Evolutionary conservation across 2,329 filamentous ascomycete species (phyloP), one percentile per base, ranked within the genome.

Genomic region (Aspergillus luchuensis): DNA sequence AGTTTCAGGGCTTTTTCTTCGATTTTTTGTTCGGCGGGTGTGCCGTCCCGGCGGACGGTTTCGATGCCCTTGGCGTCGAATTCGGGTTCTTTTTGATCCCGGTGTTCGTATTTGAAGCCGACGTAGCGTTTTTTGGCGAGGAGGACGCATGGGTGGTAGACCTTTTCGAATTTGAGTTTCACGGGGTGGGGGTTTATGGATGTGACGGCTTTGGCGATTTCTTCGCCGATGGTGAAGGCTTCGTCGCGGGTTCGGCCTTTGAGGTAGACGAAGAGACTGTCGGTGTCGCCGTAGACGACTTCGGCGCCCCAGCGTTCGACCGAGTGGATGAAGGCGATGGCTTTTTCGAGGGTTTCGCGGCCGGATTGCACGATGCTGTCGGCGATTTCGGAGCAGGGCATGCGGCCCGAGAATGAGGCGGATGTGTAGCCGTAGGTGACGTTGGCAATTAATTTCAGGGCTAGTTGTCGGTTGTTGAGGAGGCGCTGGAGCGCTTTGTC

Each of bases 61-160:
- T 99, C 96, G 65, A 98, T 99, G 30, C 96, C 95, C 76, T 99
- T 99, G 59, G 95, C 96, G 73, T 99, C 96, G 66, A 98, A 98
- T 1, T 96, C 91, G 0, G 95, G 94, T 66, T 88, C 87, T 8
- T 75, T 80, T 72, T 99, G 95, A 15, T 84, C 81, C 39, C 85
- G 85, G 66, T 83, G 86, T 72, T 99, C 95, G 78, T 96, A 99
- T 74, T 97, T 97, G 82, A 97, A 97, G 5, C 96, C 96, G 4
- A 98, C 96, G 69, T 99, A 99, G 58, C 95, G 90, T 74, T 99
- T 99, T 80, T 99, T 99, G 17, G 96, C 92, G 0, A 99, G 84
- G 4, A 99, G 83, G 0, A 98, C 88, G 72, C 94, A 98, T 0
- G 96, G 95, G 65, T 96, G 91, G 76, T 99, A 99, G 1, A 99